These are phyloP conservation scores for Tetrahymena malaccensis DNA, from an alignment of 73 alveolate genomes.

Conservation along the genomic window DNA sequence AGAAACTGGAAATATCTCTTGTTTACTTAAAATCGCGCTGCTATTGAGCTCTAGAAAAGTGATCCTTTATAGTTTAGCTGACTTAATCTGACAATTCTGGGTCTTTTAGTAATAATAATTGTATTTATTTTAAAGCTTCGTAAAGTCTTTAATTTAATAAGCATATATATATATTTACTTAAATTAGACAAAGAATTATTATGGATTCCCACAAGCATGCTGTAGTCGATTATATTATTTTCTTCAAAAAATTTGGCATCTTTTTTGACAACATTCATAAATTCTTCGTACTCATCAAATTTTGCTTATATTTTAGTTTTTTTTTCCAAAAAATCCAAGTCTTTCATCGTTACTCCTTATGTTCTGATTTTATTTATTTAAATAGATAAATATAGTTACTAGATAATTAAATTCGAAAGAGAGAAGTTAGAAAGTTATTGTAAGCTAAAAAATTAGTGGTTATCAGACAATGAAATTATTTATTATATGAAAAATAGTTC, in stretches of 20 bases:
- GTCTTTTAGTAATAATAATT: background rate
- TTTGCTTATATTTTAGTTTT: conserved; percentile 64
- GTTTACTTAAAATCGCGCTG: background rate
- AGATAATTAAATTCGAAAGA: background rate
- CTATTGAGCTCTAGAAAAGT: background rate
- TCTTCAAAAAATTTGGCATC: conserved; percentile 82
- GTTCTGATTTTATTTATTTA: conserved; percentile 3
- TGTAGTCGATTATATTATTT: conserved; percentile 81
- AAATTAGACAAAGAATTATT: background rate
- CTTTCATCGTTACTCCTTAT: conserved; percentile 83
- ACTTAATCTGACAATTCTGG: background rate
- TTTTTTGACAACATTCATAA: conserved; percentile 62
- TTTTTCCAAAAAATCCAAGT: conserved; percentile 65
- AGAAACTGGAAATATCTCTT: background rate
- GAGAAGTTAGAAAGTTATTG: background rate
- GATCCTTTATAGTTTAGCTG: background rate
- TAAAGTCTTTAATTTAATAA: background rate
- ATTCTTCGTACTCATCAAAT: conserved; percentile 45
- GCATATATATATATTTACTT: background rate
- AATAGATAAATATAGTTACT: background rate
- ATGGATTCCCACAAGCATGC: conserved; percentile 87
- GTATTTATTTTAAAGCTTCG: background rate
- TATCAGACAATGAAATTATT: too few species aligned
- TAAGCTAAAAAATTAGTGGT: background rate
- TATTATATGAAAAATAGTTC: too few species aligned